phyloP scores from a whole-genome alignment of 805 yeast species.

The Yarrowia porcina region DNA sequence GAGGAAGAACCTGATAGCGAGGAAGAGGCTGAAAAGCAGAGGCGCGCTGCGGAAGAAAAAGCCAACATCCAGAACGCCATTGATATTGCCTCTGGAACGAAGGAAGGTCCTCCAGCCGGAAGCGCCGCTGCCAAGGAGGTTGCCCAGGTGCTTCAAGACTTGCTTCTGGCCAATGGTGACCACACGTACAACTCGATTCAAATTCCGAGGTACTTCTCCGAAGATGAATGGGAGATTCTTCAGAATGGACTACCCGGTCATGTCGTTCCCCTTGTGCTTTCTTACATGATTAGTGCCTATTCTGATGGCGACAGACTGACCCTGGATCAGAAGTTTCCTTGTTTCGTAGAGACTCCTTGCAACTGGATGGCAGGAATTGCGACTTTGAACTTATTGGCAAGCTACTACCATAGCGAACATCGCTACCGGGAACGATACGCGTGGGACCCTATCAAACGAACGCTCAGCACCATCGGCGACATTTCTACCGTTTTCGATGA shows the following conservation, averaged over 20 bases:
- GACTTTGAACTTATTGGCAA: background rate
- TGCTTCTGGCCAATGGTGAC: background rate
- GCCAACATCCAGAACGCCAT: background rate
- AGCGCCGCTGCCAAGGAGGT: background rate
- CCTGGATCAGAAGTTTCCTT: background rate
- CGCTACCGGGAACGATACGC: background rate
- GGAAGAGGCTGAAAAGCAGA: background rate
- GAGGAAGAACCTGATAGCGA: background rate
- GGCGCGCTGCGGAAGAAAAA: background rate
- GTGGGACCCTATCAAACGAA: conserved; percentile 8
- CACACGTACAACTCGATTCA: background rate
- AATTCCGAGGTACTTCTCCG: background rate
- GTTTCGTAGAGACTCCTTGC: background rate
- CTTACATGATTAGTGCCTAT: background rate
- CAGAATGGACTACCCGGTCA: background rate
- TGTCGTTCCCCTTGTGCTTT: background rate
- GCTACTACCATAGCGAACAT: background rate
- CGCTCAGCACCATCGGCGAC: background rate
- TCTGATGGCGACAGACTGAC: background rate
- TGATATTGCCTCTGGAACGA: background rate
- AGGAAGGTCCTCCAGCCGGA: background rate
- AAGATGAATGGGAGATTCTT: background rate
- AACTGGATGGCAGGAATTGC: conserved; percentile 7
- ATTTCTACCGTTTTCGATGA: background rate
- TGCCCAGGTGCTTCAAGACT: background rate